Conservation (phyloP, 2,329 filamentous ascomycete genomes). For the Alternaria ethzedia region DNA sequence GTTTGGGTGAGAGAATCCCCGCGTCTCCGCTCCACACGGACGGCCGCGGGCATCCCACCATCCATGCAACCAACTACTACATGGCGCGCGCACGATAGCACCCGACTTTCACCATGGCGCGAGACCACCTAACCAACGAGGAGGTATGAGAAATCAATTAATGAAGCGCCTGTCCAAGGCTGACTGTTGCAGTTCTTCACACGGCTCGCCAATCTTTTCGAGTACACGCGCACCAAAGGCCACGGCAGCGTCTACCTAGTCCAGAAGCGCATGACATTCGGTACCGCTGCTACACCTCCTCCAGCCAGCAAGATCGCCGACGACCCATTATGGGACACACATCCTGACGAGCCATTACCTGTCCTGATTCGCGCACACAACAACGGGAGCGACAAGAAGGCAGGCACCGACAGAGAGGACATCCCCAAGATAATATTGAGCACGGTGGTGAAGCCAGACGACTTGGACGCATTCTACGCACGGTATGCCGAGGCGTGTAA, state of each 20-base stretch:
- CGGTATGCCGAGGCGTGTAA: constrained; percentile 93
- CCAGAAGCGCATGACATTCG: constrained; percentile 70
- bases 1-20: constrained; percentile 26
- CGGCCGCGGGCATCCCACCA: constrained; percentile 26
- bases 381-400: constrained; percentile 65
- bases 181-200: constrained; percentile 69
- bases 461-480: constrained; percentile 80
- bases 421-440: constrained; percentile 75
- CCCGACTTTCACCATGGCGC: constrained; percentile 50
- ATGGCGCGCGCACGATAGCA: constrained; percentile 32
- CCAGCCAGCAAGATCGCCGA: constrained; percentile 51
- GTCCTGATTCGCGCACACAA: constrained; percentile 86
- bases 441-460: constrained; percentile 78
- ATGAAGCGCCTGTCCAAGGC: background rate
- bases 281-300: constrained; percentile 48
- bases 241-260: constrained; percentile 77
- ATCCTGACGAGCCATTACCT: constrained; percentile 66
- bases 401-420: constrained; percentile 45
- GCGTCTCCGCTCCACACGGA: constrained; percentile 30
- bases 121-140: constrained; percentile 65
- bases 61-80: constrained; percentile 16
- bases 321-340: constrained; percentile 66
- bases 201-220: constrained; percentile 71
- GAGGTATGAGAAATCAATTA: constrained; percentile 57
- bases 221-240: constrained; percentile 68